Base-by-base conservation (phyloP, 805 yeast genomes). In the Naumovozyma dairenensis region DNA sequence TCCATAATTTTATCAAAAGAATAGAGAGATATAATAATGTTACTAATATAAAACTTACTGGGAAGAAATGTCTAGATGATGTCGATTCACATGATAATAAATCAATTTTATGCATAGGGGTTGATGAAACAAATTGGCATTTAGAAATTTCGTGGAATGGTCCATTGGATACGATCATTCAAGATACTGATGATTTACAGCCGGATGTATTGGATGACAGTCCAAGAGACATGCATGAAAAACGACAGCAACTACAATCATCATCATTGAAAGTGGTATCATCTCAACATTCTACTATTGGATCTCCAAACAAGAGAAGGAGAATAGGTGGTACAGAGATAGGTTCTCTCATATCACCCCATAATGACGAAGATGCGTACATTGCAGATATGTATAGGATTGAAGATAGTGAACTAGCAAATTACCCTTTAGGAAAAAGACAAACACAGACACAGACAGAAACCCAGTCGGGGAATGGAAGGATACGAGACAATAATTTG, bases 11-110 rank as follows among this genome's bases (percentile, higher is more conserved):
- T 17, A 72, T 78, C 51, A 73, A 65, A 43, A 57, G 93, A 35
- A 63, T 78, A 4, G 89, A 81, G 32, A 65, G 86, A 45, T 81
- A 78, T 49, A 68, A 69, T 34, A 69, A 63, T 28, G 59, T 71
- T 1, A 79, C 74, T 5, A 46, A 56, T 28, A 54, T 80, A 6
- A 64, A 69, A 3, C 57, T 81, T 2, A 59, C 61, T 25, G 77
- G 75, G 6, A 34, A 33, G 4, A 37, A 50, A 15, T 31, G 31
- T 17, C 32, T 21, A 32, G 34, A 9, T 20, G 32, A n/a, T 28
- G 39, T 32, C 7, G 34, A 37, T 6, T 22, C 33, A 21, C 32
- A 35, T 8, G 26, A 21, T 9, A 48, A 44, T 26, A 29, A 55
- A 12, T 46, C 45, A 25, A 45, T 54, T 8, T 35, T 49, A 5